Base-by-base conservation (phyloP, 495 filamentous ascomycete genomes). In the Trichocladium antarcticum region DNA sequence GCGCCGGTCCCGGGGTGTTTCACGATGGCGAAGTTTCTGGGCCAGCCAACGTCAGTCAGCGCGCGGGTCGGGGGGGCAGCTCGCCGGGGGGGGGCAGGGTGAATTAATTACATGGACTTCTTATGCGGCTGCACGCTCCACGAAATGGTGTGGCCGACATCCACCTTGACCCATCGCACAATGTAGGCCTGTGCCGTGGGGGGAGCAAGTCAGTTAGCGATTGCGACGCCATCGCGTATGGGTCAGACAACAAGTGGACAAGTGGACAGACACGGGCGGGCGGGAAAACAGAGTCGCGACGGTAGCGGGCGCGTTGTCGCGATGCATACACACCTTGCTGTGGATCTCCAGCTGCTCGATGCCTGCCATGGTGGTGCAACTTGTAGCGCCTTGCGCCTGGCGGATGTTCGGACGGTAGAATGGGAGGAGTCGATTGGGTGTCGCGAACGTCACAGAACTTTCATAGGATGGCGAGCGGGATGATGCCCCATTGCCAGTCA, bases 301-400 rank as follows among this genome's bases (percentile, higher is more conserved):
- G 53, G 15, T 37, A 37, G 41, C 37, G 46, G 24, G 47, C 43
- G 7, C n/a, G 24, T 4, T 1, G 11, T 42, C 5, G 10, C 17
- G 29, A 16, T 19, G 24, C 29, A 24, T 32, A 55, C 76, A 51
- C 74, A 93, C 92, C 81, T 89, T 96, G 81, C 88, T 94, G 65
- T 95, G 92, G 53, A 98, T 85, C 66, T 96, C 92, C 53, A 98
- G 71, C 73, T 95, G 88, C 73, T 98, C 92, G 77, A 97, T 93
- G 58, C 85, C 87, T 37, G 86, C 87, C 86, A 94, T 93, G 63
- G 49, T 65, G 31, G 37, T 27, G 45, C 22, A 15, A 20, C 22
- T 32, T 32, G n/a, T n/a, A 2, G 7, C 16, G 9, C n/a, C n/a
- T 21, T 17, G 46, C 37, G n/a, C 19, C 37, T 19, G 29, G 9